Evolutionary conservation across 306 rosid genomes (phyloP).

Genomic region (Ormosia semicastrata): DNA sequence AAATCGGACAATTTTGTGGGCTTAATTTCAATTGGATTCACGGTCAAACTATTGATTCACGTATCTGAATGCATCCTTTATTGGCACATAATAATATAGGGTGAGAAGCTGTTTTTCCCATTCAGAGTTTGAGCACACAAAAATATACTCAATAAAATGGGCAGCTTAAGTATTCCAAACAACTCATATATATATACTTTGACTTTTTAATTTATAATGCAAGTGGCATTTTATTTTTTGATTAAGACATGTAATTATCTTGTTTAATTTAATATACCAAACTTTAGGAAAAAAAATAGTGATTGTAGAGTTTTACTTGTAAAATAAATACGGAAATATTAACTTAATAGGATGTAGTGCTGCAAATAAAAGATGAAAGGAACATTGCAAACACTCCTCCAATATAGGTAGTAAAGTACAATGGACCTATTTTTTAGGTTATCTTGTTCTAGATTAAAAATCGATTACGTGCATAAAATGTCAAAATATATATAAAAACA

Average conservation of each 20-base stretch:
- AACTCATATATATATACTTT: neutral
- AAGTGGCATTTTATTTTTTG: neutral
- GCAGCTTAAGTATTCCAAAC: too few relatives aligned
- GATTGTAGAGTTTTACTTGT: neutral
- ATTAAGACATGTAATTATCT: neutral
- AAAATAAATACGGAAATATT: neutral
- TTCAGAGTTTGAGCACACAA: neutral
- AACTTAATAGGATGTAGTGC: neutral
- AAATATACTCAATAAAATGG: too few relatives aligned
- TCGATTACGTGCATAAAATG: constrained; percentile 9
- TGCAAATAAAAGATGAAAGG: constrained; percentile 12
- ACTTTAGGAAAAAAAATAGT: neutral
- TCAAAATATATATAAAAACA: constrained; percentile 11
- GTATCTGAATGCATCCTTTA: neutral
- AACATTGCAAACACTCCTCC: neutral
- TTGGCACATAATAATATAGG: too few relatives aligned
- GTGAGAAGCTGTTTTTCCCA: neutral
- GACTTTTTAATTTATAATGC: neutral
- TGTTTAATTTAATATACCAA: neutral
- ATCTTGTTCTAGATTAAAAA: constrained; percentile 8
- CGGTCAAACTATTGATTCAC: neutral
- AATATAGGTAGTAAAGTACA: neutral
- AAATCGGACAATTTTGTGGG: neutral
- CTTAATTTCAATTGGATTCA: neutral
- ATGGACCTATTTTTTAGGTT: constrained; percentile 3